Base-by-base conservation (phyloP, 768 basidiomycete species). In the Lentinus brumalis region DNA sequence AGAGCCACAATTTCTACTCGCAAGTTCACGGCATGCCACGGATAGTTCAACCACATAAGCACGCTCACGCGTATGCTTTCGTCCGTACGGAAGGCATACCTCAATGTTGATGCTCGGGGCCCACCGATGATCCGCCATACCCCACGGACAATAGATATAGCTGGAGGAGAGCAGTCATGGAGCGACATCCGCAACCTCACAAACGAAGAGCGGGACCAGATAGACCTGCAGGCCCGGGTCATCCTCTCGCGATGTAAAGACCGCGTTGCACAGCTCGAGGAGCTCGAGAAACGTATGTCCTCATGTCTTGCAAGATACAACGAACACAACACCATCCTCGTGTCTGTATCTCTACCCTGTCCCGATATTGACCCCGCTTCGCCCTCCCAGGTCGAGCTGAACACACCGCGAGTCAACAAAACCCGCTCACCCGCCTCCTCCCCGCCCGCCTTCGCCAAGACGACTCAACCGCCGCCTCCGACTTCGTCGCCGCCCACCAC, bases 191-290 rank as follows among this genome's bases (percentile, higher is more conserved):
- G 83, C 62, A 78, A 88, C 68, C 82, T 99, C 6, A 86, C 86
- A 9, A 95, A 98, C 70, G 86, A 92, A 63, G 96, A 99, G 73
- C 82, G 96, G 62, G 96, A 98, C 75, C 94, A 97, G 76, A 92
- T 99, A 55, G 97, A 99, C 80, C 77, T 95, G 61, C 91, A 96
- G 71, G 90, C 93, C 35, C 88, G 91, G 65, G 83, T 94, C 67
- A 89, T 97, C 56, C 79, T 98, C 51, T 83, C 87, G 52, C 84
- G 88, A 55, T 97, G 94, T 76, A 86, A 92, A 35, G 91, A 96
- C 64, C 80, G 92, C 66, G 89, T 98, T 8, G 88, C 86, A 66
- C 86, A 89, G 73, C 86, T 99, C 83, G 97, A 98, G 72, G 79
- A 81, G 42, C 76, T 92, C 30, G 97, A 98, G 78, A 89, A 91